Evolutionary conservation across 331 rosid species (phyloP), one percentile per base, ranked within the genome.

Genomic region (Phaseolus coccineus): DNA sequence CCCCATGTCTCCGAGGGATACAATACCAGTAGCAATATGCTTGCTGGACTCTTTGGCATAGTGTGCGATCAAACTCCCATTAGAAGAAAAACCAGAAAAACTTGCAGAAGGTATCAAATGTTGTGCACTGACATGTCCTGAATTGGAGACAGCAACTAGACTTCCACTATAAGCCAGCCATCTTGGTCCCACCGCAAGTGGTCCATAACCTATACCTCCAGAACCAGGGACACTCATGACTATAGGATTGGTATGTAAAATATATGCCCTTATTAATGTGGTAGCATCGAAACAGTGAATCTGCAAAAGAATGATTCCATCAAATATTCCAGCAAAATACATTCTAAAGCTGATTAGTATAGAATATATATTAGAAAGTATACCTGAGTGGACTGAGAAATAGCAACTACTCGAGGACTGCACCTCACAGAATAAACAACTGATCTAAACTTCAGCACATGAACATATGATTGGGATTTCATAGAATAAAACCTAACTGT

Each of bases 81-180:
- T 93, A 79, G 96, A 87, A 87, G 97, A 83, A 84, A 86, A 87
- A 81, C 87, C 86, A 79, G 96, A 84, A 83, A 87, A 82, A 78
- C 96, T 89, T 37, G 90, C 88, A 69, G 97, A 91, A 83, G 90
- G 83, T 25, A 82, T 85, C 85, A 96, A 80, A 72, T 96, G 93
- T 70, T 96, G 95, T 3, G 94, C 96, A 42, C 76, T 89, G 25
- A 96, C 97, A 69, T 89, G 90, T 64, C 92, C 97, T 0, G 90
- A 73, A 86, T 81, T 81, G 31, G 90, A 83, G 35, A 71, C 77
- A 13, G 68, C 77, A 73, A 90, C 85, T 2, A 91, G 94, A 69
- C 90, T 83, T 81, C 98, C 98, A 86, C 98, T 96, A 69, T 96
- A 96, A 73, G 99, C 99, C 56, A 96, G 72, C 99, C 98, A 96